Base-by-base conservation (phyloP, 805 yeast species). In the Barnettozyma californica region DNA sequence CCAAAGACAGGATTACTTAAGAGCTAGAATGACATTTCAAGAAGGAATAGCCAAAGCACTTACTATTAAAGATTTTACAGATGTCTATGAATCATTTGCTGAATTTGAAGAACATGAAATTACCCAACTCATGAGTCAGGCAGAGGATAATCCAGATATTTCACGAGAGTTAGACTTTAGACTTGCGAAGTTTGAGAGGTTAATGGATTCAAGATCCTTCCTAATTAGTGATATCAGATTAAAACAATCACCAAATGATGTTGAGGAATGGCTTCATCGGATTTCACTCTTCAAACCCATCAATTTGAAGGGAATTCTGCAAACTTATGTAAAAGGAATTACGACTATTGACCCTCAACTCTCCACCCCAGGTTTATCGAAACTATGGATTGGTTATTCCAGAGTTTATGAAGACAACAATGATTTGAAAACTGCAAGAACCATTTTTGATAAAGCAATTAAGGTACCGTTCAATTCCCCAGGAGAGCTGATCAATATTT, bases 331-430 rank as follows among this genome's bases (percentile, higher is more conserved):
- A 1, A 67, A 76, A 16, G 96, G 96, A 0, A 70, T 91, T 8
- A 68, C 76, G 4, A 67, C 75, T 1, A 80, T 92, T 14, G 77
- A 84, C 50, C 92, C 95, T 0, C 64, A 74, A 20, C 73, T 71
- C 50, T 74, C 58, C 0, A 69, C 71, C 0, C 65, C 70, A 2
- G 74, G 74, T 4, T 65, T 88, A 7, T 76, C 82, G 1, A 65
- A 74, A 16, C 56, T 91, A 9, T 91, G 97, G 97, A 68, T 77
- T 5, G 65, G 71, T 3, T 90, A 87, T 62, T 86, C 95, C 0
- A 62, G 68, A 27, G 62, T 84, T 3, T 90, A 87, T 66, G 80
- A 81, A 44, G 65, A 69, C 1, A 68, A 74, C 41, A 69, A 69
- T 0, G 89, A 87, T 55, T 53, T 74, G 10, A 69, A 68, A 16